These are phyloP conservation scores for Calonectria pseudoreteaudii DNA, from an alignment of 2,329 filamentous ascomycete species.

Conservation along the genomic window DNA sequence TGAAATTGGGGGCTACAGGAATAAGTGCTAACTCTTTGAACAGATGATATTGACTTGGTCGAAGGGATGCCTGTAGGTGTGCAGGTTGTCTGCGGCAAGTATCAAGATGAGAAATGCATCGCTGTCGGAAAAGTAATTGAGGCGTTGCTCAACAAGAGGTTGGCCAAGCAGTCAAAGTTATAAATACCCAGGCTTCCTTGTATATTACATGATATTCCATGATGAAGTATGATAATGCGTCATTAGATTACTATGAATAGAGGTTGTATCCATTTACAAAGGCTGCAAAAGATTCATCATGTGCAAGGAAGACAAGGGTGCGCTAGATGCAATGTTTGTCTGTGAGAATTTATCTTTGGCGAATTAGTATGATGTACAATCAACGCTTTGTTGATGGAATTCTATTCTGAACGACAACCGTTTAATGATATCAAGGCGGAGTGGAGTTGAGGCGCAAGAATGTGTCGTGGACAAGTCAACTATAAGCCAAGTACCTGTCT, in stretches of 20 bases:
- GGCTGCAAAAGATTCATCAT: too few species aligned
- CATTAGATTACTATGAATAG: too few species aligned
- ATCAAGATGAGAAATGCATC: conserved; percentile 25
- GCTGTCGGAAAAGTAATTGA: conserved; percentile 26
- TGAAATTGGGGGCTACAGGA: neutral
- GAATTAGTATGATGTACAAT: too few species aligned
- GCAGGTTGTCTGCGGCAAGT: conserved; percentile 23
- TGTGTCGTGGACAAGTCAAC: neutral
- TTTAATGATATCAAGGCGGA: too few species aligned
- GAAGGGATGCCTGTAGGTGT: conserved; percentile 22
- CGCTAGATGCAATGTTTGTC: too few species aligned
- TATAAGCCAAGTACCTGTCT: neutral
- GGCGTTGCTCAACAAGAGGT: neutral
- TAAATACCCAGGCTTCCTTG: neutral
- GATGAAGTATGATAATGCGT: neutral
- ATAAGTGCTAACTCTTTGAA: neutral
- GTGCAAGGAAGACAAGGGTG: too few species aligned
- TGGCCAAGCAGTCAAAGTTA: neutral
- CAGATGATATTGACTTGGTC: conserved; percentile 23
- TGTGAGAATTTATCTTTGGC: too few species aligned
- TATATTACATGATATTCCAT: neutral
- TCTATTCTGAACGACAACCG: neutral
- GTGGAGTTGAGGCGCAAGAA: too few species aligned
- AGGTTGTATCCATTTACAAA: too few species aligned
- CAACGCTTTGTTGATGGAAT: neutral